These are phyloP conservation scores for Saussurea involucrata DNA, from an alignment of 129 eudicot species.

Conservation along the genomic window DNA sequence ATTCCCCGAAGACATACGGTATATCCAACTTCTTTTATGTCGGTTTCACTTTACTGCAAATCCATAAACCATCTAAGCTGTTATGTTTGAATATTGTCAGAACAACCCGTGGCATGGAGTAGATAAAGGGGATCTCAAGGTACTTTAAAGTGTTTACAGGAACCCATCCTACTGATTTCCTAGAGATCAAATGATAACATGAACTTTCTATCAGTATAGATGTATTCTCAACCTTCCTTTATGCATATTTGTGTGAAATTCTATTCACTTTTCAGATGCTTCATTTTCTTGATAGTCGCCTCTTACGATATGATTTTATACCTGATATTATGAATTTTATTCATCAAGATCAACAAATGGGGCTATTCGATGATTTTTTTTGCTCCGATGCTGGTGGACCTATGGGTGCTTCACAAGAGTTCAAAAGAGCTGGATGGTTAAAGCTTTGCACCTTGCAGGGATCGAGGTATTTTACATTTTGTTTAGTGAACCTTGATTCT, in stretches of 20 bases:
- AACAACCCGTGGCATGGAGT: too few relatives aligned
- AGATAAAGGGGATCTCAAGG: too few relatives aligned
- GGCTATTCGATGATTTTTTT: conserved; percentile 98
- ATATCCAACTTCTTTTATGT: too few relatives aligned
- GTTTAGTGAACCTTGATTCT: conserved; percentile 1
- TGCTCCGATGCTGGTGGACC: conserved; percentile 91
- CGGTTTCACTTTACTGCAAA: too few relatives aligned
- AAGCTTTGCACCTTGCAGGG: conserved; percentile 88
- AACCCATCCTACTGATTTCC: too few relatives aligned
- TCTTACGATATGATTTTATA: conserved; percentile 10
- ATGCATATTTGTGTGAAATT: too few relatives aligned
- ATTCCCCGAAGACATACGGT: too few relatives aligned
- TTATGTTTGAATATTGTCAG: too few relatives aligned
- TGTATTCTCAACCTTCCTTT: too few relatives aligned
- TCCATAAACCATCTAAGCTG: too few relatives aligned
- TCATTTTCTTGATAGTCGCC: conserved; percentile 3
- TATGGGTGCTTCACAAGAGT: conserved; percentile 76
- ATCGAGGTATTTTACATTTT: conserved; percentile 65
- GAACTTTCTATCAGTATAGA: neutral
- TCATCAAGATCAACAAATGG: conserved; percentile 82
- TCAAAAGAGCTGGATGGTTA: conserved; percentile 94
- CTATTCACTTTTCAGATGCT: neutral
- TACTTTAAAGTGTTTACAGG: too few relatives aligned
- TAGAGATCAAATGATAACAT: conserved; percentile 88
- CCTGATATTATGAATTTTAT: conserved; percentile 15